Evolutionary conservation across 768 basidiomycete species (phyloP), one percentile per base, ranked within the genome.

Genomic region (Chiua virens): DNA sequence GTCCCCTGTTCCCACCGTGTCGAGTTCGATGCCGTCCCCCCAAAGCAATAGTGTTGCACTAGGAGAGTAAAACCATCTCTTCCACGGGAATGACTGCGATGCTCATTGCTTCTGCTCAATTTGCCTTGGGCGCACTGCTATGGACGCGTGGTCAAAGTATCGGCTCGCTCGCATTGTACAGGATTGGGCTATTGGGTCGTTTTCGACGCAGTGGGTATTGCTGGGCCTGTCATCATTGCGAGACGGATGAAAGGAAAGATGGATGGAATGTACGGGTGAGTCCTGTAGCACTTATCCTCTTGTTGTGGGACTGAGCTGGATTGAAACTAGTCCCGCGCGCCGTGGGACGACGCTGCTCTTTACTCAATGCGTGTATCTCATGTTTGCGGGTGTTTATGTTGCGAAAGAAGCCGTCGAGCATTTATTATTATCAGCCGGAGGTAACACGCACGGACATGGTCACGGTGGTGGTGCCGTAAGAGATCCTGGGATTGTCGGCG

Each of bases 381-480:
- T 96, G 75, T 99, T 98, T 65, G 83, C 93, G 0, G 85, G 92
- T 0, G 87, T 98, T 3, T 99, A 98, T 71, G 88, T 98, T 17
- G 94, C 92, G 62, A 98, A 99, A 64, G 97, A 99, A 76, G 89
- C 94, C 1, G 77, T 98, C 5, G 96, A 99, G 70, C 94, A 96
- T 70, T 69, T 97, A 36, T 67, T 99, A 15, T 75, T 98, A 38
- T 84, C 85, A 42, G 79, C 81, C 8, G 88, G 82, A 87, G 93
- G 57, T 82, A 92, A 48, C 87, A 91, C 76, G 83, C 75, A 79
- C 20, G 75, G 72, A 1, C 69, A 70, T 34, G 79, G 81, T 18
- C 86, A 88, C 58, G 81, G 87, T 58, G 82, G 85, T 52, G 82
- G 84, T 30, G 74, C 77, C 51, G 75, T 70, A 47, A 50, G 44